Conservation (phyloP, 106 monocot genomes). For the Vanilla planifolia region DNA sequence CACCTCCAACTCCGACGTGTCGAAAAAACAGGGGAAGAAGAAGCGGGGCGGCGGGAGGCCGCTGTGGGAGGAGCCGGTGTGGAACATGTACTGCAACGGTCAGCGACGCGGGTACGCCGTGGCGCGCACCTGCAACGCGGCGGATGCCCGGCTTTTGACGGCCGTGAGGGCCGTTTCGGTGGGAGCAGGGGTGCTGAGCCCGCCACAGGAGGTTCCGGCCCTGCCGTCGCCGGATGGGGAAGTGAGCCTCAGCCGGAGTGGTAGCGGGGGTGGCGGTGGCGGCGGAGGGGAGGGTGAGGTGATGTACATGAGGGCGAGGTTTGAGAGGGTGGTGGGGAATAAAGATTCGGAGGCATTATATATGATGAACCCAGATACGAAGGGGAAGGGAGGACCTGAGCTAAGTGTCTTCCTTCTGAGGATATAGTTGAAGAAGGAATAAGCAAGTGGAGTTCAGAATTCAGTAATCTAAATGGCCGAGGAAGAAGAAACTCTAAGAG, state of each 20-base stretch:
- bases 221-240: neutral
- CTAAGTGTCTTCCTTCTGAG: slow-evolving; percentile 50
- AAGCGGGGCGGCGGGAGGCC: neutral
- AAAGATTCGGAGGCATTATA: slow-evolving; percentile 62
- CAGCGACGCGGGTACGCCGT: slow-evolving; percentile 35
- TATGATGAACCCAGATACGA: slow-evolving; percentile 51
- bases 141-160: slow-evolving; percentile 28
- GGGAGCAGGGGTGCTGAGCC: slow-evolving; percentile 50
- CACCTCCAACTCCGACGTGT: neutral
- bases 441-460: no score
- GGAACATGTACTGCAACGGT: slow-evolving; percentile 63
- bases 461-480: no score
- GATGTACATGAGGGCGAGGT: slow-evolving; percentile 55
- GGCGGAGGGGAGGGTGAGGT: slow-evolving; percentile 8
- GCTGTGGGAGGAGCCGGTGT: slow-evolving; percentile 48
- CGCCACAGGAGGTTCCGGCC: neutral
- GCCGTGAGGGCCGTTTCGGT: slow-evolving; percentile 30
- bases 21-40: slow-evolving; percentile 2
- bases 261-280: neutral
- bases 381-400: slow-evolving; percentile 29
- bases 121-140: slow-evolving; percentile 17
- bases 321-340: slow-evolving; percentile 44
- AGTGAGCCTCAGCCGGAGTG: neutral
- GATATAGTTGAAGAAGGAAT: slow-evolving; percentile 16
- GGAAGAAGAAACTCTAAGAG: no score